A percentile compares a stretch with the other conserved stretches of the same genome.
These are phyloP conservation scores for Phyllosticta citriasiana DNA, from an alignment of 2,329 filamentous ascomycete species.

Conservation along the genomic window DNA sequence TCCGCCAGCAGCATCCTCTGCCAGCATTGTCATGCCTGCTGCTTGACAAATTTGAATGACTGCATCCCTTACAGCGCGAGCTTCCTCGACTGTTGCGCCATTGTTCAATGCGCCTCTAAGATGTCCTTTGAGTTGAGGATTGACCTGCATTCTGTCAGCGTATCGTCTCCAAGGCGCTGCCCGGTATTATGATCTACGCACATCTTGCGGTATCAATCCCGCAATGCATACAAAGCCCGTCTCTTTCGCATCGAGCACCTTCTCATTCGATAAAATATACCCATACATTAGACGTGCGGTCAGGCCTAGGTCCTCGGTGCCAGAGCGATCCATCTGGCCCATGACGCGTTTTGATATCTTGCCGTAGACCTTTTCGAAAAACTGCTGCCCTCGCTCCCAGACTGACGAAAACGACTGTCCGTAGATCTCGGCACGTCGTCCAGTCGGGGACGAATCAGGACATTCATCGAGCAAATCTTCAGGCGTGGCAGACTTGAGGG, in stretches of 20 bases:
- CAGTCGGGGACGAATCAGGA: conserved; percentile 28
- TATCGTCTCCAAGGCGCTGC: neutral
- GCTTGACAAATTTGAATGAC: conserved; percentile 39
- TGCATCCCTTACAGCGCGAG: conserved; percentile 38
- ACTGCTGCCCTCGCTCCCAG: conserved; percentile 35
- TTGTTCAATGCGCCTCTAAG: conserved; percentile 42
- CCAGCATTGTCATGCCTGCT: conserved; percentile 36
- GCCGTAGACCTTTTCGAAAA: conserved; percentile 42
- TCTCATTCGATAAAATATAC: conserved; percentile 40
- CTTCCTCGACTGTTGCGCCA: conserved; percentile 40
- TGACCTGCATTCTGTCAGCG: conserved; percentile 28
- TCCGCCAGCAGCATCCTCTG: conserved; percentile 24
- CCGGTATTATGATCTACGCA: conserved; percentile 18
- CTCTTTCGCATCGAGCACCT: conserved; percentile 36
- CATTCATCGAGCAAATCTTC: conserved; percentile 33
- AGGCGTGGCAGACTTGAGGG: conserved; percentile 37
- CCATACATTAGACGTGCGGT: conserved; percentile 41
- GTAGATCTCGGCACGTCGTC: conserved; percentile 31
- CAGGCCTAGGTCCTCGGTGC: conserved; percentile 42
- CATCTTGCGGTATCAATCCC: conserved; percentile 43
- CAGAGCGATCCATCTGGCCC: conserved; percentile 39
- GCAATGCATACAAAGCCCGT: conserved; percentile 45
- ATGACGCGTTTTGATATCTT: conserved; percentile 40
- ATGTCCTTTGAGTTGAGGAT: conserved; percentile 45
- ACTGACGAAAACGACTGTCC: conserved; percentile 26